phyloP scores from a whole-genome alignment of 1,284 basidiomycete genomes.

The Puccinia horiana region DNA sequence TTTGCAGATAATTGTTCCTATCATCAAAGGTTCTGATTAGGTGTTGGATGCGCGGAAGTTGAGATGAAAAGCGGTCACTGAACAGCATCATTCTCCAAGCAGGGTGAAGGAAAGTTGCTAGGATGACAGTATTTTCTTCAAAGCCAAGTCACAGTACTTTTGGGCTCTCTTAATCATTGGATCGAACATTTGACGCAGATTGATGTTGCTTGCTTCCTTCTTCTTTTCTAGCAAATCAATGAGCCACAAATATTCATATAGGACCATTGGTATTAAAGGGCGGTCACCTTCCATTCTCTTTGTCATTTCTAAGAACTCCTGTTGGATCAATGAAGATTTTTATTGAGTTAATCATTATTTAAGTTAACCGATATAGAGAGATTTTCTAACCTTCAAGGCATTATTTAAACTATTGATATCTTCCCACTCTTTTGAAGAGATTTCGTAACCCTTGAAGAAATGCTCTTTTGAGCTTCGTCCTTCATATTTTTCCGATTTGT shows the following conservation, averaged over 20 bases:
- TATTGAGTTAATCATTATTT: background rate
- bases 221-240: background rate
- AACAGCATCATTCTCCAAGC: constrained; percentile 4
- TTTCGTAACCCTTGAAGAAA: background rate
- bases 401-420: constrained; percentile 7
- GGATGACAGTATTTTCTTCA: background rate
- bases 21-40: background rate
- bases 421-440: background rate
- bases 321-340: background rate
- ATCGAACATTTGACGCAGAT: background rate
- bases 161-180: background rate
- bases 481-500: background rate
- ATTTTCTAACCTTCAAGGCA: background rate
- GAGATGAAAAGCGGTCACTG: background rate
- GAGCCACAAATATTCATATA: background rate
- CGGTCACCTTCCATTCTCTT: constrained; percentile 6
- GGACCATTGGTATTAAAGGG: background rate
- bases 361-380: background rate
- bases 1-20: background rate
- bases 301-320: constrained; percentile 4
- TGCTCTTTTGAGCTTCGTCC: background rate
- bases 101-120: constrained; percentile 4
- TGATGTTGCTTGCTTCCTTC: background rate
- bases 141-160: background rate
- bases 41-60: background rate